phyloP scores from a whole-genome alignment of 345 rosid genomes.

The Reutealis trisperma region DNA sequence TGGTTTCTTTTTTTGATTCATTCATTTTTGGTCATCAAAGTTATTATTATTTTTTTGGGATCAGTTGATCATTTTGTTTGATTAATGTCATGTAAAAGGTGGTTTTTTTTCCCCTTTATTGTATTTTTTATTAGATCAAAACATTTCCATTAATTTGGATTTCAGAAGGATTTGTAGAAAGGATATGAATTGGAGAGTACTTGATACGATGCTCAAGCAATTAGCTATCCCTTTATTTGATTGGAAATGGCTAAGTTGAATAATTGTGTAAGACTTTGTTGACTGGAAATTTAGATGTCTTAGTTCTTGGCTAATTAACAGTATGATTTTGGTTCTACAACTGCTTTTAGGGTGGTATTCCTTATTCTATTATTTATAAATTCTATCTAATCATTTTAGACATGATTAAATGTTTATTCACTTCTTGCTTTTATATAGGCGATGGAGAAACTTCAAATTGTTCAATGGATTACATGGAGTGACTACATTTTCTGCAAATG shows the following conservation, averaged over 20 bases:
- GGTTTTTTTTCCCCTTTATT: not conserved
- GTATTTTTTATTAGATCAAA: not conserved
- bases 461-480: conserved; percentile 41
- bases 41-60: not conserved
- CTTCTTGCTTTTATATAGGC: conserved; percentile 34
- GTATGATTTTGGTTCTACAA: not conserved
- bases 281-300: no score
- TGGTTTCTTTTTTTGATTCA: not conserved
- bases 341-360: not conserved
- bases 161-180: not conserved
- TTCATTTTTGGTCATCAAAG: not conserved
- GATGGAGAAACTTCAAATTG: conserved; percentile 41
- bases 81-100: not conserved
- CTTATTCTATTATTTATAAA: not conserved
- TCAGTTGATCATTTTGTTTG: not conserved
- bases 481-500: conserved; percentile 29
- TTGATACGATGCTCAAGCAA: not conserved
- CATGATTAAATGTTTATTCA: conserved; percentile 7
- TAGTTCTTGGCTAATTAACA: no score
- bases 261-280: not conserved
- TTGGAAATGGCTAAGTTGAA: not conserved
- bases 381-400: not conserved
- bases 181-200: not conserved
- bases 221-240: not conserved
- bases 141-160: not conserved